Evolutionary conservation across 2,329 filamentous ascomycete species (phyloP).

Genomic region (Trichoderma aggressivum): DNA sequence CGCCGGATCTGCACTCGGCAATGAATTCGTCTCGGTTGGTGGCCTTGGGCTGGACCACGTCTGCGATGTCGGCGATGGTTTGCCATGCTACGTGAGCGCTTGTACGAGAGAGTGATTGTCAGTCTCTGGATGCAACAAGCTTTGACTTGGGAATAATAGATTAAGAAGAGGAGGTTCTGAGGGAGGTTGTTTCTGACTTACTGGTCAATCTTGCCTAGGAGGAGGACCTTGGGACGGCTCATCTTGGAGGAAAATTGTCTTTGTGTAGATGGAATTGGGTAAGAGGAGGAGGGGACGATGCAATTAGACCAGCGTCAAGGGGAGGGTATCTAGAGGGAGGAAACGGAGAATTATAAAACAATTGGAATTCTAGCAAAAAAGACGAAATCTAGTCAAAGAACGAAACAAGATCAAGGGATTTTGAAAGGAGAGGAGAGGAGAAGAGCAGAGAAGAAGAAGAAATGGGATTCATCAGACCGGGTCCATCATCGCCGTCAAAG

Average conservation of each 20-base stretch:
- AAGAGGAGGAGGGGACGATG: not conserved
- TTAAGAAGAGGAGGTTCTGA: not conserved
- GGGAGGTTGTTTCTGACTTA: slow-evolving; percentile 25
- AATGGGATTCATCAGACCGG: not conserved
- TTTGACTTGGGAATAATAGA: not conserved
- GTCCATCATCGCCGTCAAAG: not conserved
- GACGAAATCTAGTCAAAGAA: not conserved
- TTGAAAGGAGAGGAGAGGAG: not conserved
- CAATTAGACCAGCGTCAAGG: not conserved
- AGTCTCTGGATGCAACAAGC: not conserved
- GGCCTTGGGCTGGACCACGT: slow-evolving; percentile 61
- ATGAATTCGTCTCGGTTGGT: slow-evolving; percentile 65
- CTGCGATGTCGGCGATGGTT: slow-evolving; percentile 57
- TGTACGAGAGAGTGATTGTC: not conserved
- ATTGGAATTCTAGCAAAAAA: not conserved
- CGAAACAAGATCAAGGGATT: not conserved
- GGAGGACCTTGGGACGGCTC: slow-evolving; percentile 36
- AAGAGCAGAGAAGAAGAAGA: not conserved
- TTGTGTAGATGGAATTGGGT: not conserved
- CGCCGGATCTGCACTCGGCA: slow-evolving; percentile 61
- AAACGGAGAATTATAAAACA: not conserved
- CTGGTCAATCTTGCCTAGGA: slow-evolving; percentile 40
- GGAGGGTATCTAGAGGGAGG: not conserved
- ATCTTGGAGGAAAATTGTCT: slow-evolving; percentile 21
- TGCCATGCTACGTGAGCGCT: slow-evolving; percentile 64